phyloP scores from a whole-genome alignment of 1,284 basidiomycete genomes.

The Sanguinoderma infundibulare region DNA sequence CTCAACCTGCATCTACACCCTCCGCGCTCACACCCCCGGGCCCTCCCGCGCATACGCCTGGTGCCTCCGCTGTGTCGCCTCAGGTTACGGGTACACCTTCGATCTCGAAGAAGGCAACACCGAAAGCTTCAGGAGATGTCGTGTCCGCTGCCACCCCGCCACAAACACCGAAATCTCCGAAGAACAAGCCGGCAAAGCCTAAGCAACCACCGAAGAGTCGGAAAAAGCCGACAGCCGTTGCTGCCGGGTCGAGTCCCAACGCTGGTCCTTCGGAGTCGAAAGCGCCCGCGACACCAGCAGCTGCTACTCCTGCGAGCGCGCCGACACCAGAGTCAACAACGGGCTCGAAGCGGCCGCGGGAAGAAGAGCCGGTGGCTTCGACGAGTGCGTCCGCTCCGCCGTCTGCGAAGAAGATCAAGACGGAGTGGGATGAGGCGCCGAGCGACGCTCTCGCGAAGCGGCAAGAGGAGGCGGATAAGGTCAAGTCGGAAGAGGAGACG shows the following conservation, averaged over 20 bases:
- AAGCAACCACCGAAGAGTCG: constrained; percentile 38
- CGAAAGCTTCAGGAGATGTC: constrained; percentile 17
- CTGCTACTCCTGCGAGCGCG: constrained; percentile 33
- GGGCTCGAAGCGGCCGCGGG: constrained; percentile 60
- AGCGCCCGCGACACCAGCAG: constrained; percentile 36
- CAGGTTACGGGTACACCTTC: constrained; percentile 9
- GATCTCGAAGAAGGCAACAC: constrained; percentile 22
- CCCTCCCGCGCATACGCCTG: constrained; percentile 8
- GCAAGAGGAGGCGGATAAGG: constrained; percentile 56
- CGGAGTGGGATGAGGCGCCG: constrained; percentile 66
- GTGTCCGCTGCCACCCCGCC: constrained; percentile 45
- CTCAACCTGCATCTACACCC: constrained; percentile 2
- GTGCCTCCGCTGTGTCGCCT: constrained; percentile 7
- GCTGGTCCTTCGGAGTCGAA: constrained; percentile 28
- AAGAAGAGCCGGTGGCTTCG: constrained; percentile 52
- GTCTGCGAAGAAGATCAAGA: constrained; percentile 71
- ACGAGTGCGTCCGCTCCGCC: constrained; percentile 45
- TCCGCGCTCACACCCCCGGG: constrained; percentile 10
- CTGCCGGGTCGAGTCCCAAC: constrained; percentile 18
- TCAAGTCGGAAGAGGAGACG: constrained; percentile 71
- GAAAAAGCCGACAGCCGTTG: constrained; percentile 31
- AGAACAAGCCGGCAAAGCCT: constrained; percentile 46
- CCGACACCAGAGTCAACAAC: constrained; percentile 30
- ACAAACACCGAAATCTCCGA: constrained; percentile 43
- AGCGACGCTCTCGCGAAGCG: constrained; percentile 59